Conservation (phyloP, 2,329 filamentous ascomycete genomes). For the Fusarium phyllophilum region DNA sequence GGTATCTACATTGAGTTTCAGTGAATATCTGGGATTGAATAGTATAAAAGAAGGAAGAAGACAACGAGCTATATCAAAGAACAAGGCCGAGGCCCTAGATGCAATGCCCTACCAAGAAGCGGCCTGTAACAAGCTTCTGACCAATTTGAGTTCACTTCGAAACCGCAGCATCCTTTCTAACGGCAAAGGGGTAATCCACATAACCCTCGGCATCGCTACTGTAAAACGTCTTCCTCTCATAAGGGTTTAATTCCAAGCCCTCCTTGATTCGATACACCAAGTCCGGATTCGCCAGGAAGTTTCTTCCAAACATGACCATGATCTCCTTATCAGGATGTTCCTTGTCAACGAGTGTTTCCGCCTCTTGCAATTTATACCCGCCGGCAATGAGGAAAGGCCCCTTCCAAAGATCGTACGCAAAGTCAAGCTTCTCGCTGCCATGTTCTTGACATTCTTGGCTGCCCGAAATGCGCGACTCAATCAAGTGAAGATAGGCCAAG, state of each 20-base stretch:
- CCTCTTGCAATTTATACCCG: slow-evolving; percentile 43
- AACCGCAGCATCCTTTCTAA: fast-evolving
- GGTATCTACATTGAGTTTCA: fast-evolving
- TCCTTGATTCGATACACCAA: slow-evolving; percentile 42
- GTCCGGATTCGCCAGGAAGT: slow-evolving; percentile 47
- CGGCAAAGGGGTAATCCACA: slow-evolving; percentile 42
- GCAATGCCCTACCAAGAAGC: fast-evolving
- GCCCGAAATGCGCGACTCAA: slow-evolving; percentile 66
- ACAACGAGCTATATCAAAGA: fast-evolving
- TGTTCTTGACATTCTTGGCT: slow-evolving; percentile 50
- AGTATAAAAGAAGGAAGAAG: fast-evolving
- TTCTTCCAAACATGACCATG: slow-evolving; percentile 48
- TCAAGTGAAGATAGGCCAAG: slow-evolving; percentile 69
- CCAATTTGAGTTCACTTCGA: fast-evolving
- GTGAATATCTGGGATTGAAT: fast-evolving
- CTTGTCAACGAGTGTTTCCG: slow-evolving; percentile 44
- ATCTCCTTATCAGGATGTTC: slow-evolving; percentile 46
- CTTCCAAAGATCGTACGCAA: slow-evolving; percentile 49
- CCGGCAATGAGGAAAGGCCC: slow-evolving; percentile 49
- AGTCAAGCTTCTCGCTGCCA: slow-evolving; percentile 46
- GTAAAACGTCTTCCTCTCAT: slow-evolving; percentile 46
- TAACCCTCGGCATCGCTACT: slow-evolving; percentile 33
- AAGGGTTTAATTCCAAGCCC: slow-evolving; percentile 40
- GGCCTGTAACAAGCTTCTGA: fast-evolving
- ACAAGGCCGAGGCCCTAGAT: fast-evolving